Conservation (phyloP, 495 filamentous ascomycete species). For the Barbatosphaeria neglecta region DNA sequence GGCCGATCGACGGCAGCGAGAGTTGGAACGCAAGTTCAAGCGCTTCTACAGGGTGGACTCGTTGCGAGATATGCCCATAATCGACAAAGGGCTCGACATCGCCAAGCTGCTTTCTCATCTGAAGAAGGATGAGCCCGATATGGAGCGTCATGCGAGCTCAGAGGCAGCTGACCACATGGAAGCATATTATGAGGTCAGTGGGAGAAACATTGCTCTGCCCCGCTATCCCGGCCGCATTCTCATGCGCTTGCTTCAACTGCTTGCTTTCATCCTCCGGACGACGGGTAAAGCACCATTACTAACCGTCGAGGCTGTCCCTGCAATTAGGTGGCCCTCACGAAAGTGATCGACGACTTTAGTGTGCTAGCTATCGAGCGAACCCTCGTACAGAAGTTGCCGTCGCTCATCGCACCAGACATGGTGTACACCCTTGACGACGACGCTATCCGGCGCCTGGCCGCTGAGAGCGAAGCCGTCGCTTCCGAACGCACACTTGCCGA, state of each 20-base stretch:
- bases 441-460: background rate
- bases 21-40: conserved; percentile 5
- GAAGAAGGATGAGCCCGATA: conserved; percentile 16
- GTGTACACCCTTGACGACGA: background rate
- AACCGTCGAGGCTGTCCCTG: no score
- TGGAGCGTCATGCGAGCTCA: conserved; percentile 29
- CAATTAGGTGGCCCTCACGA: conserved; percentile 45
- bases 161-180: conserved; percentile 37
- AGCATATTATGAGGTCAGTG: conserved; percentile 39
- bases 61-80: conserved; percentile 3
- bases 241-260: background rate
- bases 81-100: conserved; percentile 17
- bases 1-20: conserved; percentile 8
- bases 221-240: no score
- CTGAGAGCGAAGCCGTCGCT: background rate
- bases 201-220: no score
- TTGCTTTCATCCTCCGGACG: no score
- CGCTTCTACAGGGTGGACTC: conserved; percentile 11
- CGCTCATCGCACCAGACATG: background rate
- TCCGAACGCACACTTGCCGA: background rate
- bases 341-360: conserved; percentile 51
- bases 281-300: no score
- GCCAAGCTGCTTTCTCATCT: conserved; percentile 12
- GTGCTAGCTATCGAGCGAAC: conserved; percentile 48
- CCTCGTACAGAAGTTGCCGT: conserved; percentile 24